Evolutionary conservation across 345 rosid species (phyloP).

Genomic region (Aquilaria sinensis): DNA sequence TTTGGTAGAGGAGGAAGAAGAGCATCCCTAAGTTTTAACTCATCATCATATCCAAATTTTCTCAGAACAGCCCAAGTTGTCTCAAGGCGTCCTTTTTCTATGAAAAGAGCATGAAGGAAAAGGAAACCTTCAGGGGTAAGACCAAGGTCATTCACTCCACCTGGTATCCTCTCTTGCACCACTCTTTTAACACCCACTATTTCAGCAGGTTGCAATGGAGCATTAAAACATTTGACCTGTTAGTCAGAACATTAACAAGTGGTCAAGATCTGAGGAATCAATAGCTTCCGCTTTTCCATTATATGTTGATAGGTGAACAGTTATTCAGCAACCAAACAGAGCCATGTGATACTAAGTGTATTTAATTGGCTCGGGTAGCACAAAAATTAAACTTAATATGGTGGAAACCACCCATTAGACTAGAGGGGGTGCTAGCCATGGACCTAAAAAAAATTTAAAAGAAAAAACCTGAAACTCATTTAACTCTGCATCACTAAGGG

Average conservation of each 20-base stretch:
- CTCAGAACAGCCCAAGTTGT: conserved; percentile 82
- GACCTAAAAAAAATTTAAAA: not conserved
- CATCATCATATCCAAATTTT: conserved; percentile 67
- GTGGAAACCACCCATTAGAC: too few relatives aligned
- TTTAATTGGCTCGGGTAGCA: too few relatives aligned
- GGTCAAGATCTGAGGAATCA: conserved; percentile 13
- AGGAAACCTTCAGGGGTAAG: conserved; percentile 74
- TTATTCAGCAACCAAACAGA: too few relatives aligned
- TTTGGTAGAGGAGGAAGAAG: conserved; percentile 50
- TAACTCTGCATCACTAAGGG: conserved; percentile 70
- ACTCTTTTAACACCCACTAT: conserved; percentile 69
- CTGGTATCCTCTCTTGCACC: conserved; percentile 72
- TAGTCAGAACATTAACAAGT: conserved; percentile 13
- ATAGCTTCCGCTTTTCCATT: not conserved
- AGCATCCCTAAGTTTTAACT: conserved; percentile 58
- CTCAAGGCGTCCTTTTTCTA: conserved; percentile 77
- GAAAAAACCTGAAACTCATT: conserved; percentile 72
- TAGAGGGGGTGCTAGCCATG: not conserved
- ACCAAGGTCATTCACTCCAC: conserved; percentile 74
- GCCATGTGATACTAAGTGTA: too few relatives aligned
- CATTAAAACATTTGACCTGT: conserved; percentile 72
- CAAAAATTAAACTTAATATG: conserved; percentile 3
- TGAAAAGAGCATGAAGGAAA: conserved; percentile 70
- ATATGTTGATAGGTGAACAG: too few relatives aligned
- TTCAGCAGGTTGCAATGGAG: conserved; percentile 72